Conservation (phyloP, 768 basidiomycete genomes). For the Astraeus odoratus region DNA sequence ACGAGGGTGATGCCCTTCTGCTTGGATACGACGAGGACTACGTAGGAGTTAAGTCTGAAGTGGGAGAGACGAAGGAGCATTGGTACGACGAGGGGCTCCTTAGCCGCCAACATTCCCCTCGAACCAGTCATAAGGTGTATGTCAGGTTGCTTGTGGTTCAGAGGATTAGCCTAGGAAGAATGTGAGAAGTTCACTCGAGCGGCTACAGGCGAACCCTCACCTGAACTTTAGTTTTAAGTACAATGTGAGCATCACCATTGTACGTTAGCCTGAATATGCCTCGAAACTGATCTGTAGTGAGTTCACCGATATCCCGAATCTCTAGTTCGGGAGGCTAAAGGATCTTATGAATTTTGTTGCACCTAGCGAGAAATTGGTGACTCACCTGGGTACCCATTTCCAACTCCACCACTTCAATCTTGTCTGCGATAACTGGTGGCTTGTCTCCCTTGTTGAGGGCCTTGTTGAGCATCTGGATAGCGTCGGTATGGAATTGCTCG, state of each 20-base stretch:
- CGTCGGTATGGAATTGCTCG: conserved; percentile 93
- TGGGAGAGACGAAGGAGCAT: conserved; percentile 97
- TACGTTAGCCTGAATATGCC: conserved; percentile 97
- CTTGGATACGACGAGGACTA: conserved; percentile 95
- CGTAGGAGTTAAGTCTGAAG: conserved; percentile 89
- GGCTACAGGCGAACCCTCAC: conserved; percentile 30
- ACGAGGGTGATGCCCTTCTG: conserved; percentile 98
- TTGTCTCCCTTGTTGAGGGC: conserved; percentile 96
- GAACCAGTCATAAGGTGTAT: conserved; percentile 82
- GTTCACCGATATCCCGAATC: conserved; percentile 94
- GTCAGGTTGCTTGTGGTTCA: conserved; percentile 88
- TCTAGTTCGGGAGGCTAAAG: conserved; percentile 93
- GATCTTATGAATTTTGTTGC: conserved; percentile 1
- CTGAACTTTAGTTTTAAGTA: conserved; percentile 89
- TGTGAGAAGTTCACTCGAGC: conserved; percentile 5
- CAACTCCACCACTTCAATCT: conserved; percentile 96
- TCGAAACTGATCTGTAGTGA: conserved; percentile 91
- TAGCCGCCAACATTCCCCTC: conserved; percentile 86
- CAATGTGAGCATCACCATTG: conserved; percentile 83
- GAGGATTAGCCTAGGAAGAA: conserved; percentile 73
- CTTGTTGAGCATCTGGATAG: conserved; percentile 94
- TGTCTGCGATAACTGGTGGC: conserved; percentile 95
- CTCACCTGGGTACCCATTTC: conserved; percentile 95
- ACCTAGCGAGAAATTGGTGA: not conserved
- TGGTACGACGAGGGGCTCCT: conserved; percentile 92